Base-by-base conservation (phyloP, 139 green algal species). In the Chlamydomonas incerta region DNA sequence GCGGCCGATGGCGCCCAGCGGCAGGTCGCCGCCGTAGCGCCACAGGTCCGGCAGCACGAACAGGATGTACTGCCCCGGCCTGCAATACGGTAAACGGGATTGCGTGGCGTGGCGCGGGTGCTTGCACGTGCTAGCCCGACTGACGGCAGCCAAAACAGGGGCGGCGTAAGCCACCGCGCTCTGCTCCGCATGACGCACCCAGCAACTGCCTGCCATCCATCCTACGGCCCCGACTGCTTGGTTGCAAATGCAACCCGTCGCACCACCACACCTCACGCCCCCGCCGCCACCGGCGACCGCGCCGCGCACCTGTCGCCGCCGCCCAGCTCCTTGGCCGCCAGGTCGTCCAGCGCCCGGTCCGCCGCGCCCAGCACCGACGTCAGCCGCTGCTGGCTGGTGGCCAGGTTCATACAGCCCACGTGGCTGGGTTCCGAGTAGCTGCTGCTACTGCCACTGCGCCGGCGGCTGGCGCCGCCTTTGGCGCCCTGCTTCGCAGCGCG, bases 291-390 rank as follows among this genome's bases (percentile, higher is more conserved):
- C n/a, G n/a, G n/a, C n/a, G n/a, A n/a, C n/a, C n/a, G n/a, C n/a
- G n/a, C n/a, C n/a, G n/a, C 75, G 17, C 41, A 83, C 77, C 77
- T 83, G 77, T 83, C 77, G 6, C 41, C 41, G 46, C 77, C 77
- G 28, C 41, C 41, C 62, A 83, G 77, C 62, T 74, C 26, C 46
- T 24, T 13, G 0, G 77, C 14, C 35, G 63, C 77, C 77, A 65
- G 74, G 77, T 83, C 77, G 46, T 83, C 77, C 29, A 83, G 52
- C 29, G 74, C 77, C 41, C 77, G 29, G 5, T 50, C 77, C 63
- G 31, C 21, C 46, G 33, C 35, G 6, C 11, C 41, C 46, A 65
- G 72, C 63, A 83, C 63, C 20, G 10, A 17, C 2, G 41, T 46
- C 4, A 62, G 77, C 41, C 50, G 63, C n/a, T 65, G 37, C 23